Conservation (phyloP, 768 basidiomycete species). For the Calocybe cyanea region DNA sequence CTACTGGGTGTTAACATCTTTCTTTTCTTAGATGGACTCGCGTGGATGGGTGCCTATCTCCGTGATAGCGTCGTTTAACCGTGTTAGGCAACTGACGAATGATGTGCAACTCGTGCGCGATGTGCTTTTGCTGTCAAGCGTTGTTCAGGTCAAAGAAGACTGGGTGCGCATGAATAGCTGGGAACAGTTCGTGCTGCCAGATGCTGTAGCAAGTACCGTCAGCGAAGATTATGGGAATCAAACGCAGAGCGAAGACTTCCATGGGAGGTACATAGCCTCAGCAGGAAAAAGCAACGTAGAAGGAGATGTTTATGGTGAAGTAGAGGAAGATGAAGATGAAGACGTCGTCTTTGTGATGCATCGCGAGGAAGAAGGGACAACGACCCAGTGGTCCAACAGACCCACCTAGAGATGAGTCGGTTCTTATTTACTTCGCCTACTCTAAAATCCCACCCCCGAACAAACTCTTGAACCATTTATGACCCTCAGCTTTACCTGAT, state of each 20-base stretch:
- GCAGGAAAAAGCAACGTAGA: constrained; percentile 27
- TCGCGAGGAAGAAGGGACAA: constrained; percentile 35
- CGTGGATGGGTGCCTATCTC: constrained; percentile 83
- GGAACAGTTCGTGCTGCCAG: constrained; percentile 60
- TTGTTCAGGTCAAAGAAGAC: constrained; percentile 67
- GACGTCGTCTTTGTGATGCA: constrained; percentile 70
- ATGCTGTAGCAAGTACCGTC: constrained; percentile 49
- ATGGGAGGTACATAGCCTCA: not conserved
- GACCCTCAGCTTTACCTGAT: constrained; percentile 1
- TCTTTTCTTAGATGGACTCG: constrained; percentile 71
- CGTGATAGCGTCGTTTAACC: constrained; percentile 84
- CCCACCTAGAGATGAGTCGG: constrained; percentile 15
- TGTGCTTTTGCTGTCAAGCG: constrained; percentile 58
- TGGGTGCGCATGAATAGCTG: constrained; percentile 71
- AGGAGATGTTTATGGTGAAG: constrained; percentile 41
- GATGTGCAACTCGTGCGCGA: constrained; percentile 63
- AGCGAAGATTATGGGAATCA: constrained; percentile 19
- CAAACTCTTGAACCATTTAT: not conserved
- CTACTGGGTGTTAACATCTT: not conserved
- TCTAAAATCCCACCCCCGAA: not conserved
- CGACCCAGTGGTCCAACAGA: constrained; percentile 30
- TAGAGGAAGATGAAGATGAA: constrained; percentile 66
- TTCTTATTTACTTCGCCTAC: constrained; percentile 9
- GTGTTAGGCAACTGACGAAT: constrained; percentile 64
- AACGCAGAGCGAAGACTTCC: not conserved